phyloP scores from a whole-genome alignment of 306 rosid species.

The Quercus glauca region DNA sequence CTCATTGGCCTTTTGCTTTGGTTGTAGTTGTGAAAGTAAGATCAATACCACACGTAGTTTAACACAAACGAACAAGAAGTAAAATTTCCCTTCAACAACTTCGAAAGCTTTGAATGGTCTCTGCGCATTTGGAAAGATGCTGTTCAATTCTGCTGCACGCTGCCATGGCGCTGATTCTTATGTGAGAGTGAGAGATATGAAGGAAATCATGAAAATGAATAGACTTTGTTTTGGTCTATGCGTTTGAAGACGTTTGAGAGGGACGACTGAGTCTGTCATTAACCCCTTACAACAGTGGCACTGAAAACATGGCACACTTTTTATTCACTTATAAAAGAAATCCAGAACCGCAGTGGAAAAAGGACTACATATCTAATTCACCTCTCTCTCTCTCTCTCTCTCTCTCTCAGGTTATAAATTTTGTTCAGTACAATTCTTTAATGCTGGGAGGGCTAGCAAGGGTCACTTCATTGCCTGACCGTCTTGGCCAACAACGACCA shows the following conservation, averaged over 20 bases:
- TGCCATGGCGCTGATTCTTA: conserved; percentile 71
- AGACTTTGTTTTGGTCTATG: conserved; percentile 60
- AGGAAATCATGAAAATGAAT: conserved; percentile 35
- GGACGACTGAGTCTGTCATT: conserved; percentile 69
- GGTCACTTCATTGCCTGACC: conserved; percentile 25
- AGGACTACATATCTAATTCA: conserved; percentile 5
- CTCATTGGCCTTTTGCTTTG: conserved; percentile 29
- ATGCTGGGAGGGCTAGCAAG: conserved; percentile 14
- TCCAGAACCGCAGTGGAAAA: conserved; percentile 33
- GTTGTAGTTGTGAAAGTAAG: conserved; percentile 9
- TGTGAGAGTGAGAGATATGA: conserved; percentile 23
- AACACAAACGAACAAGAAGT: background rate
- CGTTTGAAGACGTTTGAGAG: conserved; percentile 43
- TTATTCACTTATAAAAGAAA: conserved; percentile 41
- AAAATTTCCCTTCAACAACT: conserved; percentile 3
- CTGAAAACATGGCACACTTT: conserved; percentile 78
- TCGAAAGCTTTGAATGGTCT: conserved; percentile 60
- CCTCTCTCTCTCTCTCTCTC: conserved; percentile 4
- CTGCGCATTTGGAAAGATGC: conserved; percentile 69
- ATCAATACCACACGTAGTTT: conserved; percentile 5
- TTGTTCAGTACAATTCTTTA: conserved; percentile 35
- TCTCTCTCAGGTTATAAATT: conserved; percentile 11
- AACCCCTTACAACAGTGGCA: conserved; percentile 63
- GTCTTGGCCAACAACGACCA: conserved; percentile 39
- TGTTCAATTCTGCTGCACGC: conserved; percentile 35